Percentiles rank a stretch among this genome's conserved stretches.
Evolutionary conservation across 2,329 filamentous ascomycete species (phyloP).

Genomic region (Dactylonectria estremocensis): DNA sequence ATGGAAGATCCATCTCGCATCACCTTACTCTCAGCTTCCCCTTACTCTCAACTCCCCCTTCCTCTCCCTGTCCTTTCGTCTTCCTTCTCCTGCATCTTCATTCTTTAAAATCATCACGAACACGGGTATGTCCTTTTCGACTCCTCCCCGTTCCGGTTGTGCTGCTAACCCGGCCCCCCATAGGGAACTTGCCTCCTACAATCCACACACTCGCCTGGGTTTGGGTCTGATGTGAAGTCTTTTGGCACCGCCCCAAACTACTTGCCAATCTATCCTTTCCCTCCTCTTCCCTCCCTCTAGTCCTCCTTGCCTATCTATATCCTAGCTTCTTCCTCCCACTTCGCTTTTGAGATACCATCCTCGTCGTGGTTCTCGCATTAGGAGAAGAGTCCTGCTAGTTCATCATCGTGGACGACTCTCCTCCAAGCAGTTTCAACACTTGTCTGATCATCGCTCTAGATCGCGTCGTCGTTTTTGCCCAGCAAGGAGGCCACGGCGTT

Average conservation of each 20-base stretch:
- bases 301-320: slow-evolving; percentile 3
- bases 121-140: too few species aligned
- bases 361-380: not conserved
- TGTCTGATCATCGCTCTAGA: slow-evolving; percentile 82
- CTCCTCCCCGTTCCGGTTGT: not conserved
- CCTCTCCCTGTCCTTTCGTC: too few species aligned
- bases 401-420: slow-evolving; percentile 2
- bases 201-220: slow-evolving; percentile 1
- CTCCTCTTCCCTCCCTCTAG: not conserved
- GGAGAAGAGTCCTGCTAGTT: slow-evolving; percentile 14
- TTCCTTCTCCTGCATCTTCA: too few species aligned
- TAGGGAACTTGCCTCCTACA: not conserved
- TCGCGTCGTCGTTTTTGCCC: slow-evolving; percentile 58
- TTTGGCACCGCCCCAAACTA: slow-evolving; percentile 1
- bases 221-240: slow-evolving; percentile 7
- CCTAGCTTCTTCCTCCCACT: not conserved
- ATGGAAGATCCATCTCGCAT: too few species aligned
- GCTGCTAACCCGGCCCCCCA: not conserved
- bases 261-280: slow-evolving; percentile 5
- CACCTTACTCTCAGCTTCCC: too few species aligned
- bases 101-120: too few species aligned
- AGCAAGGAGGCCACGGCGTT: slow-evolving; percentile 51
- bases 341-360: not conserved
- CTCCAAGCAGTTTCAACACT: slow-evolving; percentile 63
- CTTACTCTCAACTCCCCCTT: too few species aligned